Base-by-base conservation (phyloP, 2,329 filamentous ascomycete species). In the Neopestalotiopsis sp. region DNA sequence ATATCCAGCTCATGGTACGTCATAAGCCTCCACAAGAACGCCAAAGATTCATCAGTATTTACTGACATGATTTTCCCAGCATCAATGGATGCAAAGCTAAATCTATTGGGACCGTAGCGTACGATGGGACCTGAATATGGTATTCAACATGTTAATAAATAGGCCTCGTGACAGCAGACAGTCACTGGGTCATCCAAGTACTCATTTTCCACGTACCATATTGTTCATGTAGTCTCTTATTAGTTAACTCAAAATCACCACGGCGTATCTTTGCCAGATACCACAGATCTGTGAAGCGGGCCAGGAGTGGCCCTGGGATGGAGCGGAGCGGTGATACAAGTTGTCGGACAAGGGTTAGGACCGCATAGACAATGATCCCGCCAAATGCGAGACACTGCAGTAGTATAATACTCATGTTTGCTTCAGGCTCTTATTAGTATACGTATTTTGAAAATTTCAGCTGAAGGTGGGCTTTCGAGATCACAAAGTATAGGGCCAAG, bases 51-150 rank as follows among this genome's bases (percentile, higher is more conserved):
- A 7, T 38, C 34, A 38, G 34, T 10, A 38, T 7, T 1, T 38
- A 38, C 34, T 38, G 34, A 38, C 34, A 86, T 81, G 0, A 72
- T 76, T 67, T 82, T 84, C 2, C 80, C 71, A 0, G 82, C 83
- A 0, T 79, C 73, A 0, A 78, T 74, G 66, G 84, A 80, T 42
- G 78, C 78, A 69, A 88, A 77, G 45, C 81, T 84, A 67, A 85
- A 86, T 7, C 85, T 80, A 24, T 84, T 79, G 0, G 84, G 84
- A 0, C 82, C 83, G 67, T 86, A 81, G 0, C 85, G 82, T 0
- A 86, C 79, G 20, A 87, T 74, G 0, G 78, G 70, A 0, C 80
- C 80, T 78, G 34, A 6, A 17, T 17, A 45, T 7, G 24, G 24
- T 6, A 52, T 9, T 52, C 17, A 52, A 24, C 3, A 59, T 1